Conservation (phyloP, 2,329 filamentous ascomycete species). For the Cladosporium phlei region DNA sequence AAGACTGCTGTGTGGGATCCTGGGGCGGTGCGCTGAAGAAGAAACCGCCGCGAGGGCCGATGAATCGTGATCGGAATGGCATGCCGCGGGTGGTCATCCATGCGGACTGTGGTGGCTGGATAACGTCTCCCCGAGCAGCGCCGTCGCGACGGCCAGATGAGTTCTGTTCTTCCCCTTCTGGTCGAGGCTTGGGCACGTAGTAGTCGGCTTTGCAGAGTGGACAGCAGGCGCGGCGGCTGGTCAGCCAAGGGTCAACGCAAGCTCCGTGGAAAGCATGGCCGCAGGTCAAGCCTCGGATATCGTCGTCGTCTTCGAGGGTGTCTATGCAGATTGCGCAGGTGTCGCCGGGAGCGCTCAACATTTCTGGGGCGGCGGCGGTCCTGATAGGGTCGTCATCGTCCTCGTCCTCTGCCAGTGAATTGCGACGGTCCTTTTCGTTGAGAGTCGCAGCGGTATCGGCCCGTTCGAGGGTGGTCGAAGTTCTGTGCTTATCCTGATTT, state of each 20-base stretch:
- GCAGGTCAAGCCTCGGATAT: conserved; percentile 87
- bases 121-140: conserved; percentile 15
- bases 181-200: conserved; percentile 85
- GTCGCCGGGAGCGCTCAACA: conserved; percentile 77
- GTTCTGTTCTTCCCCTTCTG: conserved; percentile 46
- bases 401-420: conserved; percentile 54
- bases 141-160: conserved; percentile 9
- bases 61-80: conserved; percentile 25
- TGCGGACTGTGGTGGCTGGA: conserved; percentile 24
- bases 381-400: conserved; percentile 76
- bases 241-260: conserved; percentile 95
- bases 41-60: conserved; percentile 26
- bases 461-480: conserved; percentile 30
- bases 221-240: conserved; percentile 87
- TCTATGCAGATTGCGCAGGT: conserved; percentile 97
- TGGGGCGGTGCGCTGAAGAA: conserved; percentile 14
- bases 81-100: conserved; percentile 26
- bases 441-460: conserved; percentile 38
- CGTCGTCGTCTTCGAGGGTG: conserved; percentile 87
- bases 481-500: conserved; percentile 23
- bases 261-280: conserved; percentile 97
- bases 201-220: conserved; percentile 98
- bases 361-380: conserved; percentile 73
- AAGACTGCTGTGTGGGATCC: conserved; percentile 4
- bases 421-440: conserved; percentile 45